phyloP scores from a whole-genome alignment of 257 asterid genomes.

The Penstemon newberryi region DNA sequence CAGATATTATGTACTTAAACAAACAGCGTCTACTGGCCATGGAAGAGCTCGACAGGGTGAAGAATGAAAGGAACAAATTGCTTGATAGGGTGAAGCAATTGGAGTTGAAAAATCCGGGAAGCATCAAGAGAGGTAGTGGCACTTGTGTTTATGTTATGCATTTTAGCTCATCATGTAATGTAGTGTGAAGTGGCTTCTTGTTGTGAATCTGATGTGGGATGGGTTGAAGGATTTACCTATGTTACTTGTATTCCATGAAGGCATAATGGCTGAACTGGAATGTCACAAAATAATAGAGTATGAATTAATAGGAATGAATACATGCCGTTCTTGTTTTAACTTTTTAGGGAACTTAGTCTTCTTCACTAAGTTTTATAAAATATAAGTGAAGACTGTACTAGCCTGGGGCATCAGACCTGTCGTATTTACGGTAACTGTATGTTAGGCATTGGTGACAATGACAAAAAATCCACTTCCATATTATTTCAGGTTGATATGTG shows the following conservation, averaged over 20 bases:
- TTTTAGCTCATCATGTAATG: slow-evolving; percentile 15
- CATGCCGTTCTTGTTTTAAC: no score
- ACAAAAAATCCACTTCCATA: no score
- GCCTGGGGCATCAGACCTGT: no score
- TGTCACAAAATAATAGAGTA: no score
- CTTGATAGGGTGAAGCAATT: slow-evolving; percentile 49
- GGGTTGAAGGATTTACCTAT: background rate
- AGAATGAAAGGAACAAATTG: slow-evolving; percentile 51
- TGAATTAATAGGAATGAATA: no score
- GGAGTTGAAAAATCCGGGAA: slow-evolving; percentile 42
- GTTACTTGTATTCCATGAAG: background rate
- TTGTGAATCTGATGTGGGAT: slow-evolving; percentile 1
- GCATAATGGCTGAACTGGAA: no score
- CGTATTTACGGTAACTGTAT: no score
- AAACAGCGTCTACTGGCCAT: slow-evolving; percentile 69
- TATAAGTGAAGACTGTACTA: no score
- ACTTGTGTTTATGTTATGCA: slow-evolving; percentile 15
- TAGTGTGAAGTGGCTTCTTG: slow-evolving; percentile 7
- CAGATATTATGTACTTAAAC: slow-evolving; percentile 72
- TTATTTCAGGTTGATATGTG: no score
- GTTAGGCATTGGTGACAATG: no score
- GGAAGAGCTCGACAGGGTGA: slow-evolving; percentile 68
- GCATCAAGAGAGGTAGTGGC: slow-evolving; percentile 47
- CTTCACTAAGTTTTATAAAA: no score
- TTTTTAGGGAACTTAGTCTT: no score